Evolutionary conservation across 257 asterid species (phyloP), one percentile per base, ranked within the genome.

Genomic region (Solanum okadae): DNA sequence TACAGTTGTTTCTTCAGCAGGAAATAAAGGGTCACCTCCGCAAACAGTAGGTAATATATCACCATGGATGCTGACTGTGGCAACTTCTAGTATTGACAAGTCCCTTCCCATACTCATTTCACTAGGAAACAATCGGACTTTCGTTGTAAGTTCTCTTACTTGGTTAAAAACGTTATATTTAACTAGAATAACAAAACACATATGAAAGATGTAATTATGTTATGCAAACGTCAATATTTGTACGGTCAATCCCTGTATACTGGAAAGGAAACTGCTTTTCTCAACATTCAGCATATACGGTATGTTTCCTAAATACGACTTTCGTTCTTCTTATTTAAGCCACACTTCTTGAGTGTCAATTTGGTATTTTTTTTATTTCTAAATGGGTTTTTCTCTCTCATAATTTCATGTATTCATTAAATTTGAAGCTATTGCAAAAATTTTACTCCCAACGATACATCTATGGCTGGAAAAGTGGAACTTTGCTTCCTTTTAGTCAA

Each of bases 61-160:
- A 6, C 94, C 94, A 0, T 93, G 95, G 95, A 78, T 92, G 34
- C 65, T 92, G 33, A 86, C 95, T 6, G 94, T 90, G 5, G 93
- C 89, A 1, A 93, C 94, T 25, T 84, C 87, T 71, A 77, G 92
- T 1, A 68, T 89, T 3, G 95, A 93, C n/a, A 79, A 93, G 40
- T 46, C 89, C 14, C 90, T 87, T 71, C 90, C 92, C 15, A 83
- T 87, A 49, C 91, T 90, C 0, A 88, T 92, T 42, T 23, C 86
- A 46, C 87, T 90, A 1, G 94, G 93, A 87, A 88, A 89, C 89
- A 89, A 85, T 20, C 70, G 52, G 25, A 33, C 37, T 5, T 65
- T 92, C 1, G 31, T 77, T 63, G 92, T 92, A 34, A 68, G 89
- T 61, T 59, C 23, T 29, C 42, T 52, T 82, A 40, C 25, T 40